Conservation (phyloP, 768 basidiomycete species). For the Tylopilus plumbeoviolaceoides region DNA sequence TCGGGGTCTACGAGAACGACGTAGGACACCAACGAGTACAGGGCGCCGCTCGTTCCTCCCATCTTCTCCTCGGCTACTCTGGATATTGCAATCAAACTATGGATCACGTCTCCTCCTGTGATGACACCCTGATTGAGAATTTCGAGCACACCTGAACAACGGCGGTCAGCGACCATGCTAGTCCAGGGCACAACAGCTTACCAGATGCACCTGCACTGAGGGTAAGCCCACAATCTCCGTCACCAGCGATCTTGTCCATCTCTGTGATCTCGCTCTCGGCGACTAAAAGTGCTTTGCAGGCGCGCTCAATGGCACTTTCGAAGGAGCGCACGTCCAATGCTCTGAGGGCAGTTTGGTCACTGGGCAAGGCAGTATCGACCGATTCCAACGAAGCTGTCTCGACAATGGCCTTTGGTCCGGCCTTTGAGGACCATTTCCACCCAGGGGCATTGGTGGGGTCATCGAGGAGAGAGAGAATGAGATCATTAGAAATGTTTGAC, state of each 20-base stretch:
- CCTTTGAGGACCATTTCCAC: slow-evolving; percentile 74
- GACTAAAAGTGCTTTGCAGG: slow-evolving; percentile 61
- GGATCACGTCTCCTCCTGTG: slow-evolving; percentile 59
- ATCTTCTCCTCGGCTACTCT: slow-evolving; percentile 77
- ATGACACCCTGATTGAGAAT: slow-evolving; percentile 54
- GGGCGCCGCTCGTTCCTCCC: slow-evolving; percentile 89
- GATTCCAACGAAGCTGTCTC: slow-evolving; percentile 12
- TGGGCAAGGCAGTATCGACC: slow-evolving; percentile 2
- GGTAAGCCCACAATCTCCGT: slow-evolving; percentile 75
- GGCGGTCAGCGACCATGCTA: background rate
- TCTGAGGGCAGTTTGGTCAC: slow-evolving; percentile 20
- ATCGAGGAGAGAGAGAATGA: slow-evolving; percentile 67
- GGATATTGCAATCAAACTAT: slow-evolving; percentile 63
- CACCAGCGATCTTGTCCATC: slow-evolving; percentile 90
- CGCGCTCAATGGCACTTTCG: slow-evolving; percentile 48
- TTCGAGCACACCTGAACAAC: slow-evolving; percentile 50
- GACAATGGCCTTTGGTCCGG: slow-evolving; percentile 33
- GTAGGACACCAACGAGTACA: slow-evolving; percentile 72
- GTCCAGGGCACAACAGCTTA: slow-evolving; percentile 21
- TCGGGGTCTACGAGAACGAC: background rate
- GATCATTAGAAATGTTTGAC: slow-evolving; percentile 37
- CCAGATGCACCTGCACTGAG: slow-evolving; percentile 74
- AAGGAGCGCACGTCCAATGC: slow-evolving; percentile 51
- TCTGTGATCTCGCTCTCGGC: slow-evolving; percentile 88
- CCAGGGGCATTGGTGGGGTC: slow-evolving; percentile 67